phyloP scores from a whole-genome alignment of 75 land plant genomes.

The Pseudotsuga menziesii region DNA sequence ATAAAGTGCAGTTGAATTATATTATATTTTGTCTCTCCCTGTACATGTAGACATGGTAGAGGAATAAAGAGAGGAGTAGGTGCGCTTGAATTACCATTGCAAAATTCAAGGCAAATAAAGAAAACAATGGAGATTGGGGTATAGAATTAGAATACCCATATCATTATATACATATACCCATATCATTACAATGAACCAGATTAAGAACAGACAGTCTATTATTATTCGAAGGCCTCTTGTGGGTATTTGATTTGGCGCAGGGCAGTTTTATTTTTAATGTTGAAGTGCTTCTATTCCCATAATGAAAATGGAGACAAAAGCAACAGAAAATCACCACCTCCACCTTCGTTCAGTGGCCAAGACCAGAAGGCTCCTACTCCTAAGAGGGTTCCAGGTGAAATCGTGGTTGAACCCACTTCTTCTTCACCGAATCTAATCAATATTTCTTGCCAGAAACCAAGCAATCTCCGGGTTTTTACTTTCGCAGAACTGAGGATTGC shows the following conservation, averaged over 20 bases:
- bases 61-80: too few species aligned
- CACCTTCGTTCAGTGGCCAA: neutral
- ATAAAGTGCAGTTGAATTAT: too few species aligned
- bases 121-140: too few species aligned
- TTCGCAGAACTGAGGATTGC: conserved; percentile 36
- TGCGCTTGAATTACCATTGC: too few species aligned
- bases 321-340: neutral
- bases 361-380: neutral
- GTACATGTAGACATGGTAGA: too few species aligned
- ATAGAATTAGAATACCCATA: too few species aligned
- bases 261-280: neutral
- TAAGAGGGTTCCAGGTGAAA: neutral
- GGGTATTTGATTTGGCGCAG: neutral
- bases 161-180: too few species aligned
- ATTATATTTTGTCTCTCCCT: too few species aligned
- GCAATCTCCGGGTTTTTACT: conserved; percentile 32
- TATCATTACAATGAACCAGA: too few species aligned
- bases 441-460: conserved; percentile 18
- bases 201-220: neutral
- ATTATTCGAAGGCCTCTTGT: neutral
- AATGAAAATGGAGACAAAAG: neutral
- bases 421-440: neutral
- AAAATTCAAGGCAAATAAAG: too few species aligned
- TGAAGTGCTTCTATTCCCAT: conserved; percentile 5
- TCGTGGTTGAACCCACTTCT: neutral